These are phyloP conservation scores for Coccomyxa sp. DNA, from an alignment of 139 green algal species.

Conservation along the genomic window DNA sequence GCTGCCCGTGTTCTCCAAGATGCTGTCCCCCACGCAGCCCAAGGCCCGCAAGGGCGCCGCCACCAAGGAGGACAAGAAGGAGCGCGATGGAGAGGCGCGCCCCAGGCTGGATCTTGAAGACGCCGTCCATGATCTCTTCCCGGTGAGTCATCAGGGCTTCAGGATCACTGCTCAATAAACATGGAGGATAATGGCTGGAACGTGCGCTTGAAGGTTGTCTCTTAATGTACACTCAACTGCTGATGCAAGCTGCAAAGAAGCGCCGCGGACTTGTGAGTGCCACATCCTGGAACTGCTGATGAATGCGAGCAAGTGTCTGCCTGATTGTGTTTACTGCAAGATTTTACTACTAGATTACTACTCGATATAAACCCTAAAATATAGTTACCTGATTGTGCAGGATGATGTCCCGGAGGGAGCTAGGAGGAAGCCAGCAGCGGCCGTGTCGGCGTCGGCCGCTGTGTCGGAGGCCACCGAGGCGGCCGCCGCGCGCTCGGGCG, in stretches of 20 bases:
- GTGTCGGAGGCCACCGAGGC: background rate
- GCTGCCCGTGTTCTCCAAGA: conserved; percentile 21
- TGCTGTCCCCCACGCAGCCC: background rate
- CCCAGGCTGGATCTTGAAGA: conserved; percentile 26
- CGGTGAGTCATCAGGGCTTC: background rate
- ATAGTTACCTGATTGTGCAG: background rate
- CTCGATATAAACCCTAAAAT: no score
- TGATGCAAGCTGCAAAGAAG: no score
- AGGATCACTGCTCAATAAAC: no score
- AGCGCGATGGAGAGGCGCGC: background rate
- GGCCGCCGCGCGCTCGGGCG: background rate
- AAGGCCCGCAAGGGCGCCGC: background rate
- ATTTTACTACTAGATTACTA: no score
- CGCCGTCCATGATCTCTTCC: conserved; percentile 31
- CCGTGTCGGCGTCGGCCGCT: no score
- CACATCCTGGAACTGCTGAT: no score
- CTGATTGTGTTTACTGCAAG: no score
- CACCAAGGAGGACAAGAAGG: conserved; percentile 4
- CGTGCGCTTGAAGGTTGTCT: no score
- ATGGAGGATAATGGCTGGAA: no score
- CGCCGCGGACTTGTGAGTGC: no score
- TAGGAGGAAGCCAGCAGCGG: background rate
- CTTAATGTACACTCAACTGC: no score
- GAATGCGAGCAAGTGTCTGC: no score
- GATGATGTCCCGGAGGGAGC: background rate